Conservation (phyloP, 139 green algal genomes). For the Micractinium conductrix region DNA sequence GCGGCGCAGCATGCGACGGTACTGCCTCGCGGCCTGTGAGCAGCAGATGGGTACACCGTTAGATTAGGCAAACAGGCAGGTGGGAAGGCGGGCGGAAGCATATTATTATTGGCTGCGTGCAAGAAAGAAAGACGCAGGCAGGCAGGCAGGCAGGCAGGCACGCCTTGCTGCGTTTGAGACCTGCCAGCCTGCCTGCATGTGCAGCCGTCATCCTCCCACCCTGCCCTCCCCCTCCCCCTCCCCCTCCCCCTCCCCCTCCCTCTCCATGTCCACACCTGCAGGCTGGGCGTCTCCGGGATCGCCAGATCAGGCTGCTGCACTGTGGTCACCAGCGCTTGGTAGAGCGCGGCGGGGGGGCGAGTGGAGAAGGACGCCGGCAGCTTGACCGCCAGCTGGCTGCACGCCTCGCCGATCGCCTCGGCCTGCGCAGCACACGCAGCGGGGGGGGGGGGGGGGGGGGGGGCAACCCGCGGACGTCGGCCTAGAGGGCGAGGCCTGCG, state of each 20-base stretch:
- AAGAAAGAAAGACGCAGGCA: neutral
- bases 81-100: too few species aligned
- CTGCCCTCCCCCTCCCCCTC: too few species aligned
- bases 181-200: neutral
- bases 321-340: slow-evolving; percentile 31
- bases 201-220: too few species aligned
- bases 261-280: slow-evolving; percentile 41
- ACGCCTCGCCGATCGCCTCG: slow-evolving; percentile 39
- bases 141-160: neutral
- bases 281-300: slow-evolving; percentile 57
- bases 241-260: too few species aligned
- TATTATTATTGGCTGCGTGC: too few species aligned
- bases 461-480: too few species aligned
- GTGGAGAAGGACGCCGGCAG: slow-evolving; percentile 24
- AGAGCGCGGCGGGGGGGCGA: slow-evolving; percentile 11
- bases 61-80: too few species aligned
- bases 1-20: slow-evolving; percentile 47
- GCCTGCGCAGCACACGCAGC: slow-evolving; percentile 28
- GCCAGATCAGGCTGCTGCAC: slow-evolving; percentile 36
- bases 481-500: too few species aligned
- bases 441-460: too few species aligned
- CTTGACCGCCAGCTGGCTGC: slow-evolving; percentile 40
- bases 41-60: neutral
- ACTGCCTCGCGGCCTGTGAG: slow-evolving; percentile 33
- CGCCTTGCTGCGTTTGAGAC: too few species aligned